phyloP scores from a whole-genome alignment of 129 eudicot species.

The Pulicaria dysenterica region DNA sequence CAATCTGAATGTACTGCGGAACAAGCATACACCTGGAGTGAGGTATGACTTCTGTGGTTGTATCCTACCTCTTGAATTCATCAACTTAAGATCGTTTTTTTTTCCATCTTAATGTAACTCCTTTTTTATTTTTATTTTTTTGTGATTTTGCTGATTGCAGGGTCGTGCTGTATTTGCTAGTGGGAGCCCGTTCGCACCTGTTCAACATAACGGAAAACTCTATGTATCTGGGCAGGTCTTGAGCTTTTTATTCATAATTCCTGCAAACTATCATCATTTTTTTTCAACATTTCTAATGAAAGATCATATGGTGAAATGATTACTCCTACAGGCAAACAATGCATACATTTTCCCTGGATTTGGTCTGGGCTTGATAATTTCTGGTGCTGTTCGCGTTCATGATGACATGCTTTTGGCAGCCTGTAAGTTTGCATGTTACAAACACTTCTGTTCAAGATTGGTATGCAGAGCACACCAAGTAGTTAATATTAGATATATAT shows the following conservation, averaged over 20 bases:
- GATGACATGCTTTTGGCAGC: slow-evolving; percentile 98
- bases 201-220: slow-evolving; percentile 69
- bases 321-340: slow-evolving; percentile 67
- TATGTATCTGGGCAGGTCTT: slow-evolving; percentile 86
- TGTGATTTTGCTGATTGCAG: slow-evolving; percentile 35
- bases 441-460: background rate
- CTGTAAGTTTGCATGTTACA: slow-evolving; percentile 54
- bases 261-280: background rate
- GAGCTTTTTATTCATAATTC: slow-evolving; percentile 2
- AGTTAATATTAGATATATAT: no score
- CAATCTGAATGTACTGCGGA: slow-evolving; percentile 92
- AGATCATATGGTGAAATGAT: slow-evolving; percentile 24
- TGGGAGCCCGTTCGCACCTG: slow-evolving; percentile 95
- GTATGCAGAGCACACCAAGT: no score
- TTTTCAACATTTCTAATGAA: background rate
- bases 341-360: slow-evolving; percentile 97
- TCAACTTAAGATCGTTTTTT: background rate
- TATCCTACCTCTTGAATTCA: background rate
- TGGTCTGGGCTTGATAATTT: slow-evolving; percentile 89
- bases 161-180: slow-evolving; percentile 93
- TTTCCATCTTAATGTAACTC: no score
- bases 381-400: slow-evolving; percentile 94
- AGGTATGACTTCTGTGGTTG: slow-evolving; percentile 42
- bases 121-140: background rate
- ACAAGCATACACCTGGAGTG: slow-evolving; percentile 86